Evolutionary conservation across 2,329 filamentous ascomycete species (phyloP), one percentile per base, ranked within the genome.

Genomic region (Nigrograna mackinnonii): DNA sequence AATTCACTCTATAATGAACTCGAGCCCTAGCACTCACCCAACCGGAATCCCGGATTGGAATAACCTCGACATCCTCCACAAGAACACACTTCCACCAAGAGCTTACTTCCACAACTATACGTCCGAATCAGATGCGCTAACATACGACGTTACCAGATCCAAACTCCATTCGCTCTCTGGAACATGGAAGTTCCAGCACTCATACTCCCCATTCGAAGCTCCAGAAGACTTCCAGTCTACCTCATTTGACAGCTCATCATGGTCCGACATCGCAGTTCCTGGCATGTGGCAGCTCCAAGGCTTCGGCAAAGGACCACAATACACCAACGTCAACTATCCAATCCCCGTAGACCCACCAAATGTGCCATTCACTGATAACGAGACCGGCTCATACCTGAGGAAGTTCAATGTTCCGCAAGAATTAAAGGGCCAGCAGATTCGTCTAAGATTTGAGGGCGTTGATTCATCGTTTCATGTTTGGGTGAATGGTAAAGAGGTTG

Each of bases 211-310:
- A 1, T 63, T 64, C 35, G 64, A 68, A 38, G 67, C 67, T 2
- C 63, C 64, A 0, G 51, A 58, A 28, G 64, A 57, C 1, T 72
- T 71, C 31, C 56, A 68, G 28, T 36, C 49, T 1, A 37, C 58
- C 1, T 45, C 43, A 2, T 71, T 64, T 41, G 66, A 73, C 46
- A 61, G 52, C n/a, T 62, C 64, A 3, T 53, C 56, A 57, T 82
- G 79, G 74, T 66, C 69, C 16, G 69, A 78, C 26, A 80, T 86
- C 26, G 55, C 76, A 9, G 85, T 88, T 0, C 85, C 85, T 0
- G 82, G 82, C 3, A 80, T 84, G 57, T 89, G 85, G 85, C 85
- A 88, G 64, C 69, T 86, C 4, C 82, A 88, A 64, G 85, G 84
- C 19, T 81, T 83, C 56, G 84, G 84, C 11, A 72, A 72, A 37